A percentile compares a stretch with the other conserved stretches of the same genome.
These are phyloP conservation scores for Auriscalpium orientale DNA, from an alignment of 768 basidiomycete species.

Conservation along the genomic window DNA sequence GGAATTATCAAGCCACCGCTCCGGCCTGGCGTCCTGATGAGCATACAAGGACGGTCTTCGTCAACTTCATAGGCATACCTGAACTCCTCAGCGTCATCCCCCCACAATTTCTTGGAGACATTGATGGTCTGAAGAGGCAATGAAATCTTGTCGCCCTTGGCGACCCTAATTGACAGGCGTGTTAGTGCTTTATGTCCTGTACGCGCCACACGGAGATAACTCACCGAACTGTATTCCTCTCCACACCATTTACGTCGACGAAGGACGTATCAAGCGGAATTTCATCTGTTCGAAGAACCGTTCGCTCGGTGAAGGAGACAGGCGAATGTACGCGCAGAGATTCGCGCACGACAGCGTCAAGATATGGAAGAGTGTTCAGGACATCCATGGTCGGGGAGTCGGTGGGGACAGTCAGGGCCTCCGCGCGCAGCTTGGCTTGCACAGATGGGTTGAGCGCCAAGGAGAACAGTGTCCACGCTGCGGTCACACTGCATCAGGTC, in stretches of 20 bases:
- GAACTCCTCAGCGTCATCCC: background rate
- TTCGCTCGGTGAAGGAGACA: background rate
- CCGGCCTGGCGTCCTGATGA: slow-evolving; percentile 38
- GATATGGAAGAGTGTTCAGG: background rate
- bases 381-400: background rate
- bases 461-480: too few species aligned
- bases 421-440: too few species aligned
- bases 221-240: background rate
- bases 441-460: too few species aligned
- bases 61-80: background rate
- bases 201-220: background rate
- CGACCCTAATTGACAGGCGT: background rate
- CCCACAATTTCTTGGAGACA: background rate
- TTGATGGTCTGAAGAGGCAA: background rate
- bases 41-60: background rate
- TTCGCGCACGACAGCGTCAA: slow-evolving; percentile 1
- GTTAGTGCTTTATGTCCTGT: background rate
- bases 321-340: background rate
- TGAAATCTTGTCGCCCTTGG: background rate
- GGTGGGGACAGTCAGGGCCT: background rate
- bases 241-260: background rate
- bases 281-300: background rate
- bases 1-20: slow-evolving; percentile 42
- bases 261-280: background rate
- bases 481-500: too few species aligned